Base-by-base conservation (phyloP, 2,329 filamentous ascomycete genomes). In the Thermomyces lanuginosus region DNA sequence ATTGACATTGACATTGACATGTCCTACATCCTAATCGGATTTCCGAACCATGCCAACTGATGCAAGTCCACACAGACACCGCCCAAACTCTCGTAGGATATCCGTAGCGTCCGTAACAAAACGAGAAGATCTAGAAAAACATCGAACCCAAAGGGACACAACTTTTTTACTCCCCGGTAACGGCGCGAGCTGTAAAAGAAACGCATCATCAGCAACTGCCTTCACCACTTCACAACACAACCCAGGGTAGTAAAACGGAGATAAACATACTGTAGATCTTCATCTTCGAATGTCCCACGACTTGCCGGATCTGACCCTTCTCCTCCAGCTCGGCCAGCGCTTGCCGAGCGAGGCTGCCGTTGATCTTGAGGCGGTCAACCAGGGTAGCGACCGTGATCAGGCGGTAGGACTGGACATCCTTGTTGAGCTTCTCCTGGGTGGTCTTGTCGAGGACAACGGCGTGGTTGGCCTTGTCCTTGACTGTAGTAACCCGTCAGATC, bases 381-480 rank as follows among this genome's bases (percentile, higher is more conserved):
- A 98, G 83, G 51, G 82, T 86, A 54, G 89, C 84, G 54, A 95
- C 79, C 58, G 89, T 95, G 67, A 98, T 83, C 62, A 98, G 83
- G 58, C 89, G 83, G 79, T 95, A 98, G 42, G 89, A 93, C 66
- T 95, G 89, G 53, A 98, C 91, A 74, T 98, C 89, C 73, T 98
- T 98, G 73, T 92, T 79, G 63, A 98, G 83, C 72, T 91, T 92
- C 67, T 98, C 89, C 47, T 78, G 79, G 57, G 78, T 92, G 65
- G 69, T 58, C 76, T 98, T 98, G 72, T 98, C 89, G 66, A 98
- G 82, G 58, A 95, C 72, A 64, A 98, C 89, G 63, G 57, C 81
- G 75, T 98, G 89, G 64, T 95, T 79, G 66, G 89, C 86, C 84
- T 98, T 98, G 76, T 98, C 89, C 89, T 98, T 98, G 72, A 98